Evolutionary conservation across 2,329 filamentous ascomycete species (phyloP).

Genomic region (Coniella lustricola): DNA sequence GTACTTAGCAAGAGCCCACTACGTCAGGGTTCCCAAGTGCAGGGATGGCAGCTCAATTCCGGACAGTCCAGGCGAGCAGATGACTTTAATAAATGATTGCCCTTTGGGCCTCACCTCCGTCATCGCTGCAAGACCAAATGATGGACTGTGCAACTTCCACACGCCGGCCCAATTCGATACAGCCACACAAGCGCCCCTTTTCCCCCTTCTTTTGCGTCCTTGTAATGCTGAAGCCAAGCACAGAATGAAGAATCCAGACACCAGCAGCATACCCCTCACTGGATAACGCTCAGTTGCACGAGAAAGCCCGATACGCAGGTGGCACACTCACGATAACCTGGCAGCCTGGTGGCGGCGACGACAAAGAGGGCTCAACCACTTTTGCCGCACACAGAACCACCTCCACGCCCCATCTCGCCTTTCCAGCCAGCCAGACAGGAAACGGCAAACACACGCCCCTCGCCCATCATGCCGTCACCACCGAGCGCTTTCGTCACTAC

Average conservation of each 20-base stretch:
- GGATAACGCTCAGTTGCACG: too few relatives aligned
- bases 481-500: constrained; percentile 16
- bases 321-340: too few relatives aligned
- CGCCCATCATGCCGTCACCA: constrained; percentile 11
- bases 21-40: background rate
- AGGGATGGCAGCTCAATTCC: constrained; percentile 2
- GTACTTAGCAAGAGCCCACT: background rate
- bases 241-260: too few relatives aligned
- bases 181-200: background rate
- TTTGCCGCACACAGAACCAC: too few relatives aligned
- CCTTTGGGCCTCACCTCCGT: background rate
- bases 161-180: background rate
- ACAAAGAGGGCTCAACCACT: too few relatives aligned
- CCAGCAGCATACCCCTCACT: too few relatives aligned
- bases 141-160: background rate
- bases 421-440: too few relatives aligned
- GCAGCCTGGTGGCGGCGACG: too few relatives aligned
- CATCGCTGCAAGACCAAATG: background rate
- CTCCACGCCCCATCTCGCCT: too few relatives aligned
- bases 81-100: background rate
- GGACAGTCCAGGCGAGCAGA: background rate
- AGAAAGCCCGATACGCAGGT: too few relatives aligned
- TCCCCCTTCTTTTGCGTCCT: too few relatives aligned
- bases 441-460: background rate
- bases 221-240: too few relatives aligned